Evolutionary conservation across 2,329 filamentous ascomycete genomes (phyloP).

Genomic region (Curvularia lunata): DNA sequence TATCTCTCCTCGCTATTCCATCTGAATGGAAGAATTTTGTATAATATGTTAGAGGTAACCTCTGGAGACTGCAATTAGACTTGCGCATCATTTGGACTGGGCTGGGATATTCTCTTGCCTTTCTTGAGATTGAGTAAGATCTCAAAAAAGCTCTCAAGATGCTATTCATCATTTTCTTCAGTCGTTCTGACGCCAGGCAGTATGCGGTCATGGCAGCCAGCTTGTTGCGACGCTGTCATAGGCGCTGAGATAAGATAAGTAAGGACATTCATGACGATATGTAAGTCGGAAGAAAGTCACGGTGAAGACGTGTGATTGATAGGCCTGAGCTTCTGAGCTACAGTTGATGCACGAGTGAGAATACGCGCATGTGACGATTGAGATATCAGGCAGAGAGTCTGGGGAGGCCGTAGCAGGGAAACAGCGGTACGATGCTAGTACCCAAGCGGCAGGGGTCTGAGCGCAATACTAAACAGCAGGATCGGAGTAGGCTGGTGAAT

Average conservation of each 20-base stretch:
- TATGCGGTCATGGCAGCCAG: background rate
- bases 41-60: background rate
- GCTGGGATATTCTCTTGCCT: background rate
- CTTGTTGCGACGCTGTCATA: background rate
- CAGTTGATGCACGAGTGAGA: too few relatives aligned
- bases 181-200: background rate
- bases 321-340: too few relatives aligned
- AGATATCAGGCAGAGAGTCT: too few relatives aligned
- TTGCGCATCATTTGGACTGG: background rate
- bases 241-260: background rate
- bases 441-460: too few relatives aligned
- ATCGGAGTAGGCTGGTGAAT: too few relatives aligned
- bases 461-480: too few relatives aligned
- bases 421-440: too few relatives aligned
- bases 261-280: background rate
- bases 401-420: too few relatives aligned
- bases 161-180: conserved; percentile 5
- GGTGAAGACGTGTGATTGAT: too few relatives aligned
- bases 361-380: too few relatives aligned
- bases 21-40: background rate
- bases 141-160: conserved; percentile 10
- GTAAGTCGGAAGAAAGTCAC: too few relatives aligned
- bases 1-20: background rate
- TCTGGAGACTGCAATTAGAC: background rate
- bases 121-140: conserved; percentile 15